A percentile compares a stretch with the other conserved stretches of the same genome.
phyloP scores from a whole-genome alignment of 2,329 filamentous ascomycete genomes.

The Calonectria montana region DNA sequence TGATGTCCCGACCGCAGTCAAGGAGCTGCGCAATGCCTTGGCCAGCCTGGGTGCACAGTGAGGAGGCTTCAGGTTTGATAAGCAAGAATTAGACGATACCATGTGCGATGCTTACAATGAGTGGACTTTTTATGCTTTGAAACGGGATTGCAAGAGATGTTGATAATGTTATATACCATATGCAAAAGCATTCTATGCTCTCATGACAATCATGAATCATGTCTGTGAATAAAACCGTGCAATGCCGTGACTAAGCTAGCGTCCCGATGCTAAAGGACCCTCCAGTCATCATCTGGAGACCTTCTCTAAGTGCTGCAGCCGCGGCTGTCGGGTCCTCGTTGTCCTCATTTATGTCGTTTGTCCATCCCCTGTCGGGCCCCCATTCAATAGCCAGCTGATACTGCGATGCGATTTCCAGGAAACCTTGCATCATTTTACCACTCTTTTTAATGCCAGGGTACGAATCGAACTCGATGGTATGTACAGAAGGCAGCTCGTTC shows the following conservation, averaged over 20 bases:
- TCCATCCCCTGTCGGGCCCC: slow-evolving; percentile 77
- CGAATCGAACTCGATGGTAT: slow-evolving; percentile 76
- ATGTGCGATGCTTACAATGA: slow-evolving; percentile 23
- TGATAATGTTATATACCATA: slow-evolving; percentile 13
- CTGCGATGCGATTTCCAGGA: slow-evolving; percentile 64
- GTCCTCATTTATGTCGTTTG: slow-evolving; percentile 57
- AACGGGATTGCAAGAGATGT: slow-evolving; percentile 27
- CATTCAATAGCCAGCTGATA: slow-evolving; percentile 68
- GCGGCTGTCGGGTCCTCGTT: slow-evolving; percentile 7
- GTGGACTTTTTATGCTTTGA: background rate
- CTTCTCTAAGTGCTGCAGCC: slow-evolving; percentile 6
- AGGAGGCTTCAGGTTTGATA: background rate
- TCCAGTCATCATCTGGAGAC: background rate
- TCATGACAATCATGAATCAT: slow-evolving; percentile 32
- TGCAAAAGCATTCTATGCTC: slow-evolving; percentile 19
- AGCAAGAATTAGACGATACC: slow-evolving; percentile 24
- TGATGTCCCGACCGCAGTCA: slow-evolving; percentile 89
- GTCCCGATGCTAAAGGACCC: slow-evolving; percentile 4
- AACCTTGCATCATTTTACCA: slow-evolving; percentile 71
- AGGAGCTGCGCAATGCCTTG: slow-evolving; percentile 83
- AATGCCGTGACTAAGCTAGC: slow-evolving; percentile 20
- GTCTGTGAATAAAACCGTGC: slow-evolving; percentile 7
- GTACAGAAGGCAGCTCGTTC: slow-evolving; percentile 64
- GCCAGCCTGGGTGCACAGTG: slow-evolving; percentile 71
- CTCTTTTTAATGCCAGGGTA: slow-evolving; percentile 73